Conservation (phyloP, 1,284 basidiomycete species). For the Cryptococcus sp. region DNA sequence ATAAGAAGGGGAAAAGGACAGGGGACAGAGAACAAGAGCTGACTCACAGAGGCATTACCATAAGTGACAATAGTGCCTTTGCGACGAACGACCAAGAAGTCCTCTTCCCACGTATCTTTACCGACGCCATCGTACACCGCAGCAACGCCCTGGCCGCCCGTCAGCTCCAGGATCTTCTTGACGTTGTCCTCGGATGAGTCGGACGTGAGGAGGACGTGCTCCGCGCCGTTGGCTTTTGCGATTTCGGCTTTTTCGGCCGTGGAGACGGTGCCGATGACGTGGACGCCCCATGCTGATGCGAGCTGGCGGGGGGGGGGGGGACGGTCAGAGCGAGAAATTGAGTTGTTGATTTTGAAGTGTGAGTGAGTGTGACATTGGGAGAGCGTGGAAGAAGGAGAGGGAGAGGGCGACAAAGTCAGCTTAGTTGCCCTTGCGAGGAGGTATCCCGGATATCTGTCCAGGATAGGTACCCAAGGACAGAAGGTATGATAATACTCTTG, state of each 20-base stretch:
- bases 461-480: too few relatives aligned
- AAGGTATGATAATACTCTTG: too few relatives aligned
- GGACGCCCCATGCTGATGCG: conserved; percentile 66
- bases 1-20: conserved; percentile 52
- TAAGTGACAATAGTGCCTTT: conserved; percentile 79
- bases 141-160: conserved; percentile 78
- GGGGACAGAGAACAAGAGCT: conserved; percentile 12
- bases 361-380: too few relatives aligned
- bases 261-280: conserved; percentile 93
- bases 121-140: conserved; percentile 91
- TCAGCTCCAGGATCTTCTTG: conserved; percentile 71
- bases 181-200: conserved; percentile 57
- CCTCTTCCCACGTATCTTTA: conserved; percentile 83
- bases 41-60: conserved; percentile 80
- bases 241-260: conserved; percentile 78
- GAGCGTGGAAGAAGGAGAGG: too few relatives aligned
- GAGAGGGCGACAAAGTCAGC: too few relatives aligned
- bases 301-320: conserved; percentile 30
- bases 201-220: conserved; percentile 82
- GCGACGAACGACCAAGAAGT: conserved; percentile 76
- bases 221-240: conserved; percentile 78
- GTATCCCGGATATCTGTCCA: too few relatives aligned
- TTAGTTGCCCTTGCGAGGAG: too few relatives aligned
- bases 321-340: too few relatives aligned
- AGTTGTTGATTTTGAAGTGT: too few relatives aligned